Evolutionary conservation across 108 stramenopile genomes (phyloP).

Genomic region (Tribonema minus): DNA sequence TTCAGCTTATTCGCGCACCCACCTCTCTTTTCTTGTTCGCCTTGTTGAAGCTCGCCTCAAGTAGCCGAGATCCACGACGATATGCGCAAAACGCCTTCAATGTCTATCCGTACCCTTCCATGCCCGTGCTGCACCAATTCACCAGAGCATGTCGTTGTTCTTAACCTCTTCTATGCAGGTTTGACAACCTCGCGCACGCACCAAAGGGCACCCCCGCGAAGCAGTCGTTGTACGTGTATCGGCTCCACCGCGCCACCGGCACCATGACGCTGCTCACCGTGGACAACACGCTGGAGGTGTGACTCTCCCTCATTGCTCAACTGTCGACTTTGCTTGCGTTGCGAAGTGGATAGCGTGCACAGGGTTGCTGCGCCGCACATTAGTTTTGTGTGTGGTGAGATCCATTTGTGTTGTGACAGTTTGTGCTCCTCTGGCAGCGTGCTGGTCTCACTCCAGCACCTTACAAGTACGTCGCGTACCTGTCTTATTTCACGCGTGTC

Average conservation of each 20-base stretch:
- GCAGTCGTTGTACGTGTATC: constrained; percentile 71
- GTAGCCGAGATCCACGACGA: background rate
- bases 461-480: too few relatives aligned
- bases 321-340: too few relatives aligned
- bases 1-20: too few relatives aligned
- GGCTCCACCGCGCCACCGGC: constrained; percentile 72
- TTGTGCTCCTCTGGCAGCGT: background rate
- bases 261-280: constrained; percentile 75
- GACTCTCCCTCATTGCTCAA: too few relatives aligned
- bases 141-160: constrained; percentile 65
- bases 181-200: constrained; percentile 78
- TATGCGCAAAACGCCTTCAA: background rate
- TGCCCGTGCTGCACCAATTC: background rate
- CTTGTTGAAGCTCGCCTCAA: background rate
- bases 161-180: constrained; percentile 61
- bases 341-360: too few relatives aligned
- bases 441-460: background rate
- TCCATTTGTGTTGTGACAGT: background rate
- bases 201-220: constrained; percentile 74
- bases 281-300: too few relatives aligned
- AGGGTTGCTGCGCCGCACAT: background rate
- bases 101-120: background rate
- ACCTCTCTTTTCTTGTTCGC: too few relatives aligned
- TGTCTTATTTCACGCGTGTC: too few relatives aligned
- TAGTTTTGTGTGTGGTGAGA: background rate